phyloP scores from a whole-genome alignment of 2,329 filamentous ascomycete species.

The Fusarium euwallaceae region DNA sequence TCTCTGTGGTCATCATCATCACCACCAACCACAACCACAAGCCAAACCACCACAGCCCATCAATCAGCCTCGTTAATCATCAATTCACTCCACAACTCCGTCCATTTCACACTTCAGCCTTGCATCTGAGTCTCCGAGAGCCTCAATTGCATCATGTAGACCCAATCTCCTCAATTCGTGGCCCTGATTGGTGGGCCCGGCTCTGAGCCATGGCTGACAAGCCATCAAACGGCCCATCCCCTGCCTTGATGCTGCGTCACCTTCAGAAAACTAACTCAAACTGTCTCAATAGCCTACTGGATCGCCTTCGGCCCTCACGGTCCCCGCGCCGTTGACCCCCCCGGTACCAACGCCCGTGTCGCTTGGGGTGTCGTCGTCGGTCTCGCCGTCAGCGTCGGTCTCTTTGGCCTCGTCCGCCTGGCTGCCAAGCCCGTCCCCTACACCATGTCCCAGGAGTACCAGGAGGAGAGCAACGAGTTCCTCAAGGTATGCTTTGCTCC shows the following conservation, averaged over 20 bases:
- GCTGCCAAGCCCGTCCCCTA: constrained; percentile 80
- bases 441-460: constrained; percentile 97
- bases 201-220: constrained; percentile 28
- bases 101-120: constrained; percentile 34
- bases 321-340: constrained; percentile 84
- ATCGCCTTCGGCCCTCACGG: constrained; percentile 98
- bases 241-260: constrained; percentile 31
- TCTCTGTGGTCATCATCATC: constrained; percentile 19
- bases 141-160: constrained; percentile 47
- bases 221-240: constrained; percentile 28
- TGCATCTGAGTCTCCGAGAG: constrained; percentile 30
- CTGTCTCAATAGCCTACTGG: constrained; percentile 85
- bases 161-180: constrained; percentile 36
- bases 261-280: constrained; percentile 54
- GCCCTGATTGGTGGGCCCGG: constrained; percentile 39
- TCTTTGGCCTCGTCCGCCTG: constrained; percentile 80
- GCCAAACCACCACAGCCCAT: constrained; percentile 13
- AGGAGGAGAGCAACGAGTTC: constrained; percentile 95
- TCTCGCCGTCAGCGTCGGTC: constrained; percentile 72
- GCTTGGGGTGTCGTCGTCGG: constrained; percentile 79
- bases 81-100: constrained; percentile 31
- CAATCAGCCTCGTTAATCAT: constrained; percentile 22
- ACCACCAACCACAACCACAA: constrained; percentile 14
- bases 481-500: constrained; percentile 74
- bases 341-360: constrained; percentile 87